Evolutionary conservation across 1,284 basidiomycete genomes (phyloP).

Genomic region (Sutorius eximius): DNA sequence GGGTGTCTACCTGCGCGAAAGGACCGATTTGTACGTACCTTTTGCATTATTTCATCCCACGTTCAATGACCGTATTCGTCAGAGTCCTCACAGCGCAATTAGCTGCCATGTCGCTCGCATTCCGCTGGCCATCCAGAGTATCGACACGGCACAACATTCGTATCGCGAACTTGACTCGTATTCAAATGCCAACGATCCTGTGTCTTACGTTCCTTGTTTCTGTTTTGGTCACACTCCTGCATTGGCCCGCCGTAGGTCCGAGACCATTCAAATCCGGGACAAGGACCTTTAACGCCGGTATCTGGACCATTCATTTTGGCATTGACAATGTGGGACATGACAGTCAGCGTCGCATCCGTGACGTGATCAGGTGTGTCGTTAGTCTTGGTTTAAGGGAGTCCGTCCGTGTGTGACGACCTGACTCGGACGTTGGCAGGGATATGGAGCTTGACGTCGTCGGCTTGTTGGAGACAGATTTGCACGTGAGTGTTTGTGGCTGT

Average conservation of each 20-base stretch:
- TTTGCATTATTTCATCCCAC: background rate
- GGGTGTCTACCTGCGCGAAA: slow-evolving; percentile 76
- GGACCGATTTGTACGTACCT: slow-evolving; percentile 65
- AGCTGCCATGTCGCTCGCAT: slow-evolving; percentile 48
- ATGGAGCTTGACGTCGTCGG: slow-evolving; percentile 84
- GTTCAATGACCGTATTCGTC: slow-evolving; percentile 3
- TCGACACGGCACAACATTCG: background rate
- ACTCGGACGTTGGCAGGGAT: slow-evolving; percentile 46
- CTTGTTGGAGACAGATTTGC: slow-evolving; percentile 84
- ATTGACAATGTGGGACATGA: slow-evolving; percentile 82
- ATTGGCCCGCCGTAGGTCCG: slow-evolving; percentile 47
- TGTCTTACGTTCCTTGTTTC: slow-evolving; percentile 50
- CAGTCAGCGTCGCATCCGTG: slow-evolving; percentile 77
- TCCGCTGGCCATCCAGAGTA: slow-evolving; percentile 39
- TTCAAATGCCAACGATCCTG: slow-evolving; percentile 36
- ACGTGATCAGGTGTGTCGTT: slow-evolving; percentile 58
- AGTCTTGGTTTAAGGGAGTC: slow-evolving; percentile 6
- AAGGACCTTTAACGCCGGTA: slow-evolving; percentile 80
- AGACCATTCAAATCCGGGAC: slow-evolving; percentile 66
- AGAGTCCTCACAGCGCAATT: slow-evolving; percentile 58
- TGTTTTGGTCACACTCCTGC: slow-evolving; percentile 54
- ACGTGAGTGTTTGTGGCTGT: slow-evolving; percentile 49
- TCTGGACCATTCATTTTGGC: slow-evolving; percentile 93
- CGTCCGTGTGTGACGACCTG: background rate
- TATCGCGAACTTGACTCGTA: slow-evolving; percentile 16